Evolutionary conservation across 306 rosid genomes (phyloP).

Genomic region (Pterocarpus santalinus): DNA sequence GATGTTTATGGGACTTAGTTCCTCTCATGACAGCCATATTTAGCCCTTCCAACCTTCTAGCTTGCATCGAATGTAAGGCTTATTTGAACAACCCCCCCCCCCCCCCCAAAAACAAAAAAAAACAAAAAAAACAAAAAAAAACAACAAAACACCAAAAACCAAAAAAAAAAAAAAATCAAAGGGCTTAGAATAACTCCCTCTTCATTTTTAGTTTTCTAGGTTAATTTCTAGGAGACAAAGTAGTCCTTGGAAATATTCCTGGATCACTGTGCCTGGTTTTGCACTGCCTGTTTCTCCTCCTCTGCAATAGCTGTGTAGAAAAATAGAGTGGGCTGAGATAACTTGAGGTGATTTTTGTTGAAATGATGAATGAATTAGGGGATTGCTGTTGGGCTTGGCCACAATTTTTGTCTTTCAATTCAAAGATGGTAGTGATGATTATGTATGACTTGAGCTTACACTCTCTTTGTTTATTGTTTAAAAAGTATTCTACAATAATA

Average conservation of each 20-base stretch:
- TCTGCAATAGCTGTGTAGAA: constrained; percentile 38
- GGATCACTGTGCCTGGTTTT: constrained; percentile 36
- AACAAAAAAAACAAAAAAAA: too few species aligned
- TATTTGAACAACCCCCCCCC: background rate
- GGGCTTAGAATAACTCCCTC: constrained; percentile 37
- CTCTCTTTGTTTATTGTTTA: constrained; percentile 34
- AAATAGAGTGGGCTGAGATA: constrained; percentile 46
- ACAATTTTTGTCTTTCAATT: constrained; percentile 48
- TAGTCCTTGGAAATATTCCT: constrained; percentile 42
- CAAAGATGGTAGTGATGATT: constrained; percentile 38
- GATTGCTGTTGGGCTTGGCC: constrained; percentile 53
- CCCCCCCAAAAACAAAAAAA: too few species aligned
- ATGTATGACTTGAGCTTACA: constrained; percentile 45
- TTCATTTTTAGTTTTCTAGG: constrained; percentile 31
- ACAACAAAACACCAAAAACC: too few species aligned
- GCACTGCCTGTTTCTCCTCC: constrained; percentile 15
- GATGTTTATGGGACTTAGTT: constrained; percentile 44
- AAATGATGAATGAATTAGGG: constrained; percentile 47
- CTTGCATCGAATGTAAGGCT: background rate
- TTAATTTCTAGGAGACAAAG: constrained; percentile 27
- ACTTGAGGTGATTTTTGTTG: constrained; percentile 56
- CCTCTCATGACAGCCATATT: constrained; percentile 11
- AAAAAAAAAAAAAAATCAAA: background rate
- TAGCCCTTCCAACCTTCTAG: background rate
- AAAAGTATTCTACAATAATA: constrained; percentile 25